Conservation (phyloP, 108 stramenopile genomes). For the Fistulifera solaris region DNA sequence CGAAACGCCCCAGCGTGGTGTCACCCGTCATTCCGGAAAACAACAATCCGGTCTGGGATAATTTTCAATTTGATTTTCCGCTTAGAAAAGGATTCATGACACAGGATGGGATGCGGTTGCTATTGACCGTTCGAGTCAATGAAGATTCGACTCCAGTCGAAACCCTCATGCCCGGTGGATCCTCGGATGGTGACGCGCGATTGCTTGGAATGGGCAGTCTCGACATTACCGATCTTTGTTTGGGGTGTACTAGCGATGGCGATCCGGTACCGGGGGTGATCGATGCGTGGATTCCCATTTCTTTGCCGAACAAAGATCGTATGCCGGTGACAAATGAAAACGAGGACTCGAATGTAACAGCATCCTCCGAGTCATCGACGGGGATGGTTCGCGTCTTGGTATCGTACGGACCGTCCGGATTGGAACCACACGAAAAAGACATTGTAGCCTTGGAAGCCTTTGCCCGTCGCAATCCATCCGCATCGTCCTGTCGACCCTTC, state of each 20-base stretch:
- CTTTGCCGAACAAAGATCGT: conserved; percentile 5
- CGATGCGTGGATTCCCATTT: conserved; percentile 63
- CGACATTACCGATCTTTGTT: conserved; percentile 56
- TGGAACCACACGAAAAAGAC: conserved; percentile 60
- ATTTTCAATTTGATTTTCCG: conserved; percentile 39
- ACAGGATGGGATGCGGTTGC: conserved; percentile 32
- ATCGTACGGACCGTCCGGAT: conserved; percentile 66
- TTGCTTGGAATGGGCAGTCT: conserved; percentile 54
- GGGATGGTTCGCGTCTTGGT: conserved; percentile 62
- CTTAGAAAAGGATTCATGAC: conserved; percentile 45
- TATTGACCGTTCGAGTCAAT: conserved; percentile 46
- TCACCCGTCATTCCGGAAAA: conserved; percentile 47
- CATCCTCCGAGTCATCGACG: conserved; percentile 10
- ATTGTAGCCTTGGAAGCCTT: conserved; percentile 74
- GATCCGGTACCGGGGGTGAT: conserved; percentile 28
- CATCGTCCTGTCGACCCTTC: conserved; percentile 36
- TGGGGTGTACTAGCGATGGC: conserved; percentile 33
- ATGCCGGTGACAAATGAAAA: conserved; percentile 4
- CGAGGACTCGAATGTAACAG: conserved; percentile 1
- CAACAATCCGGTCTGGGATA: conserved; percentile 66
- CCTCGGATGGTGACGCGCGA: conserved; percentile 33
- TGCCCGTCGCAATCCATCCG: conserved; percentile 44
- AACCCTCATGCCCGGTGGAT: conserved; percentile 34
- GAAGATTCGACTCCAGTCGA: conserved; percentile 60
- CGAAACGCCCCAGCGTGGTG: conserved; percentile 11